phyloP scores from a whole-genome alignment of 306 rosid genomes.

The Cucurbita moschata region DNA sequence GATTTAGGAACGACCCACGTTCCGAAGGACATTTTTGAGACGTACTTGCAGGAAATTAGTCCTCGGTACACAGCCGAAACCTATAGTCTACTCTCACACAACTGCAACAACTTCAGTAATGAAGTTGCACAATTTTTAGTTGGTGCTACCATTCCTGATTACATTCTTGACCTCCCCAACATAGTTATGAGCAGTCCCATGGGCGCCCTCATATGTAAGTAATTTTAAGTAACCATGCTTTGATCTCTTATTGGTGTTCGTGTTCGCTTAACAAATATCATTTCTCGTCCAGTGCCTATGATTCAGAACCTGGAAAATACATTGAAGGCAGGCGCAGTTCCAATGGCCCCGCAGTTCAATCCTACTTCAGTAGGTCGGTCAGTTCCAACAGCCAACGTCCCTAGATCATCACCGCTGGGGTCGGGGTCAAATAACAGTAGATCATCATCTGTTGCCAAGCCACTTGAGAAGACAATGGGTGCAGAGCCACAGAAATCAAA shows the following conservation, averaged over 20 bases:
- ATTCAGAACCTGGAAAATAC: conserved; percentile 79
- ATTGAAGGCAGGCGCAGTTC: conserved; percentile 60
- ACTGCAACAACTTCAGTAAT: conserved; percentile 89
- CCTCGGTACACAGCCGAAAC: conserved; percentile 67
- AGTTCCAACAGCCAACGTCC: not conserved
- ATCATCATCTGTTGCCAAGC: not conserved
- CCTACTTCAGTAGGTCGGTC: conserved; percentile 24
- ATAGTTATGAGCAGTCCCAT: conserved; percentile 85
- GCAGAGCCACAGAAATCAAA: conserved; percentile 6
- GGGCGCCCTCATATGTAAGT: conserved; percentile 74
- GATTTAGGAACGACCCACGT: conserved; percentile 81
- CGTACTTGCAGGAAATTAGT: conserved; percentile 71
- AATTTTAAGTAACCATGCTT: not conserved
- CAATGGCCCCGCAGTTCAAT: conserved; percentile 67
- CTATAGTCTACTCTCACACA: conserved; percentile 67
- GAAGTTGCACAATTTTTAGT: conserved; percentile 91
- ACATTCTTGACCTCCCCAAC: conserved; percentile 73
- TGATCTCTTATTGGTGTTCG: not conserved
- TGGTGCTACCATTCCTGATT: conserved; percentile 60
- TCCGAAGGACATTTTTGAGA: conserved; percentile 75
- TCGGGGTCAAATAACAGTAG: conserved; percentile 1
- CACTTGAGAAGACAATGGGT: conserved; percentile 8
- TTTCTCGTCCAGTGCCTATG: conserved; percentile 69
- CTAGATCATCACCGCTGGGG: conserved; percentile 7
- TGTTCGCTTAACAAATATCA: not conserved